phyloP scores from a whole-genome alignment of 2,329 filamentous ascomycete genomes.

The Biscogniauxia mediterranea region DNA sequence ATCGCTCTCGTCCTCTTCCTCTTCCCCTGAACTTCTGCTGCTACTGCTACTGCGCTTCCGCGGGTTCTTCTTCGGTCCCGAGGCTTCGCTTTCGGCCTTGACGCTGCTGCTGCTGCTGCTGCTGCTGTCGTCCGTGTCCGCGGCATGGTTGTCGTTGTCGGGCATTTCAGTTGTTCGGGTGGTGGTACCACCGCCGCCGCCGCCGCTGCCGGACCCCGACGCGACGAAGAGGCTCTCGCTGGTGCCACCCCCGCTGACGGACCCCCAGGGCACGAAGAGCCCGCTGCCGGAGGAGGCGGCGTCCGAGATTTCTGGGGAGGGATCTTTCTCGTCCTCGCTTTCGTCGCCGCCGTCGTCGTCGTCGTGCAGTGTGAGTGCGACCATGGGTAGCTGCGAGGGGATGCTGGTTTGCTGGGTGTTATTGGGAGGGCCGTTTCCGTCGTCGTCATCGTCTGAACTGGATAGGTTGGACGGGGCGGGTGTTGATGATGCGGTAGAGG shows the following conservation, averaged over 20 bases:
- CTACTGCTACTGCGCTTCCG: no score
- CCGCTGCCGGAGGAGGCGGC: neutral
- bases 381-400: neutral
- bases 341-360: no score
- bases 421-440: neutral
- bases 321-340: no score
- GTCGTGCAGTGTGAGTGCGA: neutral
- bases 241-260: neutral
- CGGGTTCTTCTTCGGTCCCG: no score
- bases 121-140: no score
- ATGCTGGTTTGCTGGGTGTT: neutral
- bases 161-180: neutral
- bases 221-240: no score
- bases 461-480: neutral
- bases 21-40: no score
- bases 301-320: no score
- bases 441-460: neutral
- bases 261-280: conserved; percentile 1
- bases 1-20: no score
- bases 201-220: neutral
- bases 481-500: neutral
- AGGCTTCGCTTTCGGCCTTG: no score
- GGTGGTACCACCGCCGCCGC: neutral
- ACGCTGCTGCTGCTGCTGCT: no score
- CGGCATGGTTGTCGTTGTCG: no score